Conservation (phyloP, 257 asterid species). For the Euphrasia confusa region DNA sequence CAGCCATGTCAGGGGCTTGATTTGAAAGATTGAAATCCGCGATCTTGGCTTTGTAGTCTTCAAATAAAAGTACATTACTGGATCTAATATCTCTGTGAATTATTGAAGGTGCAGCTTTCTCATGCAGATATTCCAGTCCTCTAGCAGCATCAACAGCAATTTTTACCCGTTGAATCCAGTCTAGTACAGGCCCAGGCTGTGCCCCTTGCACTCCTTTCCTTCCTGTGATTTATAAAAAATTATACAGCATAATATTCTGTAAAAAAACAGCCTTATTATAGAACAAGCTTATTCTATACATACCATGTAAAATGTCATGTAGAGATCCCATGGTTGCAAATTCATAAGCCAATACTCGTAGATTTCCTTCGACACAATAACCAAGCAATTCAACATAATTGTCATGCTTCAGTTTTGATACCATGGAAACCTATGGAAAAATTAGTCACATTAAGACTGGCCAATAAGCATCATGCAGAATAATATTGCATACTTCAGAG, state of each 20-base stretch:
- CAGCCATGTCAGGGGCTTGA: constrained; percentile 99
- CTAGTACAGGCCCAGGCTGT: constrained; percentile 98
- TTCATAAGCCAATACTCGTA: constrained; percentile 90
- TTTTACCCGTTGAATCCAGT: constrained; percentile 91
- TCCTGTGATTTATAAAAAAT: constrained; percentile 42
- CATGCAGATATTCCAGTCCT: constrained; percentile 95
- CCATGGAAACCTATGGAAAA: constrained; percentile 77
- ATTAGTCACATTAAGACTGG: constrained; percentile 14
- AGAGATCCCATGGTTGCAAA: constrained; percentile 98
- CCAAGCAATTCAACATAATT: constrained; percentile 89
- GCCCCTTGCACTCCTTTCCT: constrained; percentile 99
- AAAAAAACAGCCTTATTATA: constrained; percentile 14
- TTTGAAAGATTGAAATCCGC: constrained; percentile 95
- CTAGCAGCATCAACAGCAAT: constrained; percentile 98
- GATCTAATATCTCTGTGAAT: constrained; percentile 97
- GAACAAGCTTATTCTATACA: constrained; percentile 23
- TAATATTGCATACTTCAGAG: constrained; percentile 10
- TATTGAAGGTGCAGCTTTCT: constrained; percentile 72
- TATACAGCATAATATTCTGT: neutral
- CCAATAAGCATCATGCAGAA: constrained; percentile 24
- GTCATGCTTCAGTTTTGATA: constrained; percentile 85
- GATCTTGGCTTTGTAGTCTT: constrained; percentile 85
- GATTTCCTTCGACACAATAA: constrained; percentile 86
- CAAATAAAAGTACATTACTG: constrained; percentile 92
- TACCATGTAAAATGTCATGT: constrained; percentile 94